Conservation (phyloP, 345 rosid species). For the Citrus unshiu region DNA sequence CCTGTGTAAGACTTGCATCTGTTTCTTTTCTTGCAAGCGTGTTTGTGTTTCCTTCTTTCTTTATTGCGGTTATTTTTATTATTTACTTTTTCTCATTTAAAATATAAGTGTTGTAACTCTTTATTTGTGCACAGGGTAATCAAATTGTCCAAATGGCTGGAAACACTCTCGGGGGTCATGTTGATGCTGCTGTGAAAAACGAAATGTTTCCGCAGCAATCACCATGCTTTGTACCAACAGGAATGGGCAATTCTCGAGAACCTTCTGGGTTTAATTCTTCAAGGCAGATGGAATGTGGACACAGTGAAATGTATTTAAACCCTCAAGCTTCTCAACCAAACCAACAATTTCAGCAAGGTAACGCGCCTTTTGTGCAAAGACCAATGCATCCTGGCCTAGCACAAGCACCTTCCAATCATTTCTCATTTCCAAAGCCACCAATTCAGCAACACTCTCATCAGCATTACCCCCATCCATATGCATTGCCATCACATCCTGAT, state of each 20-base stretch:
- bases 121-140: conserved; percentile 48
- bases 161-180: conserved; percentile 45
- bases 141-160: conserved; percentile 56
- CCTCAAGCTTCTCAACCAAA: conserved; percentile 62
- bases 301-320: conserved; percentile 47
- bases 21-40: background rate
- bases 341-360: conserved; percentile 63
- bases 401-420: conserved; percentile 60
- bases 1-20: conserved; percentile 37
- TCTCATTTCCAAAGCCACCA: conserved; percentile 46
- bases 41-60: background rate
- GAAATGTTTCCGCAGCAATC: conserved; percentile 62
- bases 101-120: background rate
- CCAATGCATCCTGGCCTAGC: conserved; percentile 48
- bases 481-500: conserved; percentile 61
- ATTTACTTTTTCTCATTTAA: background rate
- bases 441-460: conserved; percentile 62
- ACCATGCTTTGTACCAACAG: conserved; percentile 49
- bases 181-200: conserved; percentile 43
- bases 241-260: conserved; percentile 54
- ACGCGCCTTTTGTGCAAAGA: conserved; percentile 47
- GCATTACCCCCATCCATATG: conserved; percentile 51
- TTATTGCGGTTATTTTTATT: background rate
- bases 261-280: conserved; percentile 63
- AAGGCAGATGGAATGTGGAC: conserved; percentile 69